Conservation (phyloP, 176 grass and related monocot species). For the Tillandsia leiboldiana region DNA sequence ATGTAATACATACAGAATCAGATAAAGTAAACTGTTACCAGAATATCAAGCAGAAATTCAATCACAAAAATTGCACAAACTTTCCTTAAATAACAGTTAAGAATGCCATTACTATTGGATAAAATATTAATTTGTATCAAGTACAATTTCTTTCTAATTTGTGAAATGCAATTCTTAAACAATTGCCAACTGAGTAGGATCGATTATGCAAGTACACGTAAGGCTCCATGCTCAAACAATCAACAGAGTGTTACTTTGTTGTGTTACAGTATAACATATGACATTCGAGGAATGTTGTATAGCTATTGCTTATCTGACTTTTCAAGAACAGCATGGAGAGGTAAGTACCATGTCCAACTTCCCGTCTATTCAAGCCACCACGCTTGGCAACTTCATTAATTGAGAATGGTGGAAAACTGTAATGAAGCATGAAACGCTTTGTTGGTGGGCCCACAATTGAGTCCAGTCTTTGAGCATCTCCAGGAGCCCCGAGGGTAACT, state of each 20-base stretch:
- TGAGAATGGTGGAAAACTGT: conserved; percentile 94
- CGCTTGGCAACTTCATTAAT: conserved; percentile 91
- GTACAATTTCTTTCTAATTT: too few relatives aligned
- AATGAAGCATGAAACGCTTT: conserved; percentile 99
- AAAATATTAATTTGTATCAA: too few relatives aligned
- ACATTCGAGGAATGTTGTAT: not conserved
- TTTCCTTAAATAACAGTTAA: too few relatives aligned
- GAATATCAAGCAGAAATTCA: too few relatives aligned
- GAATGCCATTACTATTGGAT: too few relatives aligned
- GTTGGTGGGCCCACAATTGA: conserved; percentile 93
- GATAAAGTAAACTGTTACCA: too few relatives aligned
- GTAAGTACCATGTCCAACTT: conserved; percentile 90
- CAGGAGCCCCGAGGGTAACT: conserved; percentile 87
- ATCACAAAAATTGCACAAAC: too few relatives aligned
- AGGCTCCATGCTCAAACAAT: not conserved
- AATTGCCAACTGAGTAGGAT: not conserved
- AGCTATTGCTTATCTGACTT: not conserved
- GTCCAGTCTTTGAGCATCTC: conserved; percentile 88
- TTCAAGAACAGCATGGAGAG: conserved; percentile 17
- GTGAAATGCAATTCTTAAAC: not conserved
- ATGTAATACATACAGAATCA: too few relatives aligned
- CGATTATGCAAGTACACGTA: not conserved
- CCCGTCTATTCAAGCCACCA: conserved; percentile 79
- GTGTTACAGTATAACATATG: not conserved
- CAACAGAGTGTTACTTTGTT: not conserved